These are phyloP conservation scores for Neurospora sp. DNA, from an alignment of 495 filamentous ascomycete genomes.

Conservation along the genomic window DNA sequence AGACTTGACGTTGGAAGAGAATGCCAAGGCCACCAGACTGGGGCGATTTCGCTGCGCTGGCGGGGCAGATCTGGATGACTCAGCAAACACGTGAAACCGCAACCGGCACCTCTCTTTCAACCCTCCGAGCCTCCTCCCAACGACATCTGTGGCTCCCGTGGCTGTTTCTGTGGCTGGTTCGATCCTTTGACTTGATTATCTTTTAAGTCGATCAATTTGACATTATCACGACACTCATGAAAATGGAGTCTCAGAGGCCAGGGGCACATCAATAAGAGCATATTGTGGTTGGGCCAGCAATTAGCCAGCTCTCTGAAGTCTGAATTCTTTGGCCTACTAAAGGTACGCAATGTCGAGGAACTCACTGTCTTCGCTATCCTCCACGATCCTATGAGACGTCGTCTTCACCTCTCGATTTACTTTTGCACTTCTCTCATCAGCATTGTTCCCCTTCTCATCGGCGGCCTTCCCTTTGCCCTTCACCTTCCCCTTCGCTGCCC, in stretches of 20 bases:
- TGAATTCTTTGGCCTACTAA: not conserved
- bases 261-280: not conserved
- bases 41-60: slow-evolving; percentile 1
- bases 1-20: slow-evolving; percentile 13
- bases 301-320: not conserved
- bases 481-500: slow-evolving; percentile 14
- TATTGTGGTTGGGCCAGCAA: not conserved
- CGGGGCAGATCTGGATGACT: slow-evolving; percentile 12
- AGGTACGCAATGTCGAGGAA: not conserved
- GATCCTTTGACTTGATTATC: not conserved
- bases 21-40: slow-evolving; percentile 7
- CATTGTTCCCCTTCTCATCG: not conserved
- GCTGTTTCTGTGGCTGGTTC: not conserved
- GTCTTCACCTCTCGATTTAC: not conserved
- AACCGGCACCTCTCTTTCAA: slow-evolving; percentile 5
- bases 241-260: not conserved
- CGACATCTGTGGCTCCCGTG: slow-evolving; percentile 11
- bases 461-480: not conserved
- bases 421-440: not conserved
- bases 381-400: not conserved
- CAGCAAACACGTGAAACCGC: slow-evolving; percentile 5
- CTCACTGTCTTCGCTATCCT: not conserved
- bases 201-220: not conserved
- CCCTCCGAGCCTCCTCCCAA: not conserved
- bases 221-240: not conserved